Conservation (phyloP, 768 basidiomycete genomes). For the Myochromella boudieri region DNA sequence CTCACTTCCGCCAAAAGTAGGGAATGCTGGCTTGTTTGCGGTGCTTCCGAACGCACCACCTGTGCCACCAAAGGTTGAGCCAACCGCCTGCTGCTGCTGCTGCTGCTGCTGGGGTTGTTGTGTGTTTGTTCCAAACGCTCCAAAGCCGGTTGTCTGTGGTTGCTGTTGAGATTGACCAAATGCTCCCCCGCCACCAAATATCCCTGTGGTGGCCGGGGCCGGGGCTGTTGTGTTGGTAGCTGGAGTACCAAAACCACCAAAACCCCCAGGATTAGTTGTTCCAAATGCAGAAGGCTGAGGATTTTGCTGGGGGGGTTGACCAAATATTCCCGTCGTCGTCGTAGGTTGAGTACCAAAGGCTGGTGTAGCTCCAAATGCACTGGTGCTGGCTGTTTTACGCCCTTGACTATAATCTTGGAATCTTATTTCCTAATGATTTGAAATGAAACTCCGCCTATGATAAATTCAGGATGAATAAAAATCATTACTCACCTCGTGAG, state of each 20-base stretch:
- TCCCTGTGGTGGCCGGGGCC: slow-evolving; percentile 24
- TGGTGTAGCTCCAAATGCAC: slow-evolving; percentile 51
- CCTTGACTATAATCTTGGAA: slow-evolving; percentile 75
- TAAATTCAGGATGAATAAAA: slow-evolving; percentile 10
- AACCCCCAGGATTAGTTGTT: slow-evolving; percentile 30
- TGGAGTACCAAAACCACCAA: slow-evolving; percentile 43
- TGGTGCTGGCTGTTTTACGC: slow-evolving; percentile 69
- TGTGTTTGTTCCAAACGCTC: slow-evolving; percentile 20
- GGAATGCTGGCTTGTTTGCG: slow-evolving; percentile 18
- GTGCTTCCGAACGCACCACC: slow-evolving; percentile 32
- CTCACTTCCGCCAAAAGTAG: slow-evolving; percentile 14
- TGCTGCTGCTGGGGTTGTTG: slow-evolving; percentile 32
- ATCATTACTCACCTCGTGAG: slow-evolving; percentile 60
- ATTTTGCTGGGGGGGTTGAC: slow-evolving; percentile 39
- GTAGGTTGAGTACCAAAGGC: slow-evolving; percentile 49
- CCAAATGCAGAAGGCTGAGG: slow-evolving; percentile 38
- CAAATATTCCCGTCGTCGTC: slow-evolving; percentile 44
- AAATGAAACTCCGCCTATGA: neutral
- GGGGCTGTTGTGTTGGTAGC: slow-evolving; percentile 24
- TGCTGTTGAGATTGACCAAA: slow-evolving; percentile 52
- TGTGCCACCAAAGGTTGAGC: slow-evolving; percentile 31
- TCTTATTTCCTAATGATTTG: slow-evolving; percentile 79
- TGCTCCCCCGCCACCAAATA: slow-evolving; percentile 48
- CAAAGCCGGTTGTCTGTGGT: slow-evolving; percentile 25
- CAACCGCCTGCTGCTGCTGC: slow-evolving; percentile 28